Conservation (phyloP, 148 eudicot species). For the Drosera capensis region DNA sequence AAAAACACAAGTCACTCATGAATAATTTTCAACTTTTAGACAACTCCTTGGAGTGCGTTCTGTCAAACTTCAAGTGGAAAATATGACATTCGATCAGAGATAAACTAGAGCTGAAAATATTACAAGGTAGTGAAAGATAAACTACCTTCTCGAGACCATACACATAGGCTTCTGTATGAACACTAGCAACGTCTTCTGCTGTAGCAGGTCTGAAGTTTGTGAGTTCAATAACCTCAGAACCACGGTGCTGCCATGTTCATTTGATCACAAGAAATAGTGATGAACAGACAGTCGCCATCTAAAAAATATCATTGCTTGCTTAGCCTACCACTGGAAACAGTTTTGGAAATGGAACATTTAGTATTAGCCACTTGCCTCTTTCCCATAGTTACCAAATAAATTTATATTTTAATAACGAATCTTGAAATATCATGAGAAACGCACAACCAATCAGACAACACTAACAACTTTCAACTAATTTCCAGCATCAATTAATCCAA, state of each 20-base stretch:
- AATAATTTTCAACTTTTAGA: background rate
- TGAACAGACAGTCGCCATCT: background rate
- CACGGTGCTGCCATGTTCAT: conserved; percentile 40
- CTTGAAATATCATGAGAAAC: background rate
- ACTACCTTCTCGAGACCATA: conserved; percentile 85
- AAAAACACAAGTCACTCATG: background rate
- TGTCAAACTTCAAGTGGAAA: background rate
- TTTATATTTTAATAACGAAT: too few species aligned
- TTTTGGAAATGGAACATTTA: background rate
- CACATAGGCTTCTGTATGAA: conserved; percentile 72
- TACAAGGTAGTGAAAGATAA: background rate
- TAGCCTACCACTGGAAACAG: background rate
- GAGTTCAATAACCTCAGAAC: conserved; percentile 52
- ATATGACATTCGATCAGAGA: background rate
- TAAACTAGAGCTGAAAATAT: background rate
- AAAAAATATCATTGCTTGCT: background rate
- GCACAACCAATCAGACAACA: background rate
- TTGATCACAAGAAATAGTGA: background rate
- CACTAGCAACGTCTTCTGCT: conserved; percentile 59
- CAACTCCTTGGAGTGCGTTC: background rate
- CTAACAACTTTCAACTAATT: background rate
- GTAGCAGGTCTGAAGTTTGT: conserved; percentile 47
- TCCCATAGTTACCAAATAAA: too few species aligned
- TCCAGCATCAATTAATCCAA: background rate
- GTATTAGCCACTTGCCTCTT: too few species aligned